Base-by-base conservation (phyloP, 1,139 yeast species). In the Magnusiomyces tetraspermus region DNA sequence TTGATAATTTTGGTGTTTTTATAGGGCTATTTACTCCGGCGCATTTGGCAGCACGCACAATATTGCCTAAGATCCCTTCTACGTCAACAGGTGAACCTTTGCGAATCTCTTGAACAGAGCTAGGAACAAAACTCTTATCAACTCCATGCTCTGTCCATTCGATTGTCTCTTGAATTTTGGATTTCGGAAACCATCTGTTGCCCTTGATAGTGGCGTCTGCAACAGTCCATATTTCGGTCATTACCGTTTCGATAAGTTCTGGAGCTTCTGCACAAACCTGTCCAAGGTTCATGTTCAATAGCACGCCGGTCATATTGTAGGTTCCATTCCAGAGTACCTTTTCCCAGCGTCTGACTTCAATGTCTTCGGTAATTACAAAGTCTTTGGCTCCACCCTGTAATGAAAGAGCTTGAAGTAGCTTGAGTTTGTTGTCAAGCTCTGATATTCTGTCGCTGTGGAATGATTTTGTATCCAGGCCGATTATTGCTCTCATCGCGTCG, bases 301-400 rank as follows among this genome's bases (percentile, higher is more conserved):
- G 47, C 10, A 63, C 60, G 15, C 57, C 48, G 1, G 60, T 44
- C 17, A 59, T 54, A 52, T 61, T 61, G 54, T 59, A 59, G 15
- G 62, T 56, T 36, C 61, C 62, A 51, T 61, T 61, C 61, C 62
- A 60, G 37, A 61, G 51, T 23, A 61, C 52, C 51, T 61, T 61
- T 33, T 54, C 56, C 63, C 63, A 61, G 22, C 63, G 50, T 22
- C 52, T 52, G 31, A 41, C 43, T 22, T 46, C 48, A 28, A 61
- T 57, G 43, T 59, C 47, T 19, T 51, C 53, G 11, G 50, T 24
- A 2, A 57, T 30, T 11, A 41, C 52, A 19, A 50, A 51, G 5
- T 33, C 19, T 2, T 23, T 3, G 10, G 57, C 50, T 2, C 57
- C 57, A 10, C 56, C 57, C 13, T 57, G 51, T 8, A 58, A 45